These are phyloP conservation scores for Pelargonium nanum DNA, from an alignment of 345 rosid genomes.

Conservation along the genomic window DNA sequence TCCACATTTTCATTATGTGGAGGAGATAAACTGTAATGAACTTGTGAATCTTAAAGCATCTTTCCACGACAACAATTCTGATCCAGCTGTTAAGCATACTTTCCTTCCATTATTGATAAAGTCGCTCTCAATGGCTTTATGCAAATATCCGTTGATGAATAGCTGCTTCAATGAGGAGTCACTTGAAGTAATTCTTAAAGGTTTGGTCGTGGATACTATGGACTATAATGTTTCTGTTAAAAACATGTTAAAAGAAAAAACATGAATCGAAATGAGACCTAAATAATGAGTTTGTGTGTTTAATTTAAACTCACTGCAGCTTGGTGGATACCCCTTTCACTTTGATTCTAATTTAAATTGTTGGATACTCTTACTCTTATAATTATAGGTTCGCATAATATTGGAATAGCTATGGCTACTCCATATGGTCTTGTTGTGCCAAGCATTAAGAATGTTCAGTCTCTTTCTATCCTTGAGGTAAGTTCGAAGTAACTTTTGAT, in stretches of 20 bases:
- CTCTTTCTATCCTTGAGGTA: conserved; percentile 69
- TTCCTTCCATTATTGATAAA: conserved; percentile 80
- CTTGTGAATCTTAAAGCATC: conserved; percentile 59
- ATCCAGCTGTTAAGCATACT: conserved; percentile 60
- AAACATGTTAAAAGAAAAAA: no score
- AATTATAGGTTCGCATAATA: conserved; percentile 67
- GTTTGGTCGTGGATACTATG: conserved; percentile 9
- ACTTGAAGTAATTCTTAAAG: conserved; percentile 67
- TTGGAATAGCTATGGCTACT: conserved; percentile 96
- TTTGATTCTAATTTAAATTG: neutral
- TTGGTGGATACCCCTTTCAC: neutral
- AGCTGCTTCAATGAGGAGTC: conserved; percentile 79
- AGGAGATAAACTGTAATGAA: conserved; percentile 80
- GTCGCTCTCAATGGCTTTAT: conserved; percentile 75
- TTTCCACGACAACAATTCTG: conserved; percentile 57
- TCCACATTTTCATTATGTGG: conserved; percentile 92
- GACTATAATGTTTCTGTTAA: neutral
- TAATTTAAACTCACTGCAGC: neutral
- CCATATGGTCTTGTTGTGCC: conserved; percentile 83
- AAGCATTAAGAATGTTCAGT: conserved; percentile 80
- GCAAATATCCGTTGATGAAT: conserved; percentile 66
- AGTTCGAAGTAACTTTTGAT: conserved; percentile 8
- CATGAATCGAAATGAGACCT: no score
- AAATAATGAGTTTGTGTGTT: no score
- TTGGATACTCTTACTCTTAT: neutral